Conservation (phyloP, 352 stramenopile genomes). For the Phytophthora pistaciae region DNA sequence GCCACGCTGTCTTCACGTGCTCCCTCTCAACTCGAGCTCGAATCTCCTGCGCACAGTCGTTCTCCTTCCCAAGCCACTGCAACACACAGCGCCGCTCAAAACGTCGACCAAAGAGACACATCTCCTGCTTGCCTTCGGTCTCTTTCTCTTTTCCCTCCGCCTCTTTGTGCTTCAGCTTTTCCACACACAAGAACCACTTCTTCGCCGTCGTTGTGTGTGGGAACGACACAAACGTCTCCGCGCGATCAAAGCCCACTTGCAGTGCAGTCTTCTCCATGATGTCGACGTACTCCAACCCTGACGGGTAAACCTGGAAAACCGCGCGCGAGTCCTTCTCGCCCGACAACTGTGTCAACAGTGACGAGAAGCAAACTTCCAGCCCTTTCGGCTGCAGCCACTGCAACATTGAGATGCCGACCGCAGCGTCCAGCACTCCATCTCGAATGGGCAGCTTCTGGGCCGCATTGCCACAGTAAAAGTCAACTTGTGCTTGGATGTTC, state of each 20-base stretch:
- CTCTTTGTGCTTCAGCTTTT: conserved; percentile 26
- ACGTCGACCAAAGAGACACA: conserved; percentile 71
- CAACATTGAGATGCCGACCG: conserved; percentile 86
- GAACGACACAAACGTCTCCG: conserved; percentile 75
- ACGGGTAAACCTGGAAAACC: conserved; percentile 83
- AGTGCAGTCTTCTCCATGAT: conserved; percentile 66
- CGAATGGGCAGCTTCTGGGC: conserved; percentile 71
- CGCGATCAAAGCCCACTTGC: conserved; percentile 55
- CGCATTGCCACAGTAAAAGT: conserved; percentile 77
- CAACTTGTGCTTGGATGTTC: conserved; percentile 22
- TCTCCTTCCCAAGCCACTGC: conserved; percentile 51
- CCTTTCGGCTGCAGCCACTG: conserved; percentile 79
- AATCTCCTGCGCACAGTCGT: conserved; percentile 29
- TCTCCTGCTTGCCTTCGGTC: conserved; percentile 8
- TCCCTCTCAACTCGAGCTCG: conserved; percentile 62
- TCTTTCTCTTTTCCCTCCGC: conserved; percentile 13
- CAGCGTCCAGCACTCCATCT: conserved; percentile 43
- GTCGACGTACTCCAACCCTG: conserved; percentile 54
- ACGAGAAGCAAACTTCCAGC: conserved; percentile 68
- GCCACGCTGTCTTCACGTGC: conserved; percentile 77
- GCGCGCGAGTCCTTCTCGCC: conserved; percentile 23
- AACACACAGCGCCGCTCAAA: conserved; percentile 67
- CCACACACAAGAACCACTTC: conserved; percentile 79
- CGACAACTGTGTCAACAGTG: conserved; percentile 48
- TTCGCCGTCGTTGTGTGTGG: conserved; percentile 72